phyloP scores from a whole-genome alignment of 352 stramenopile species.

The Phytophthora colocasiae region DNA sequence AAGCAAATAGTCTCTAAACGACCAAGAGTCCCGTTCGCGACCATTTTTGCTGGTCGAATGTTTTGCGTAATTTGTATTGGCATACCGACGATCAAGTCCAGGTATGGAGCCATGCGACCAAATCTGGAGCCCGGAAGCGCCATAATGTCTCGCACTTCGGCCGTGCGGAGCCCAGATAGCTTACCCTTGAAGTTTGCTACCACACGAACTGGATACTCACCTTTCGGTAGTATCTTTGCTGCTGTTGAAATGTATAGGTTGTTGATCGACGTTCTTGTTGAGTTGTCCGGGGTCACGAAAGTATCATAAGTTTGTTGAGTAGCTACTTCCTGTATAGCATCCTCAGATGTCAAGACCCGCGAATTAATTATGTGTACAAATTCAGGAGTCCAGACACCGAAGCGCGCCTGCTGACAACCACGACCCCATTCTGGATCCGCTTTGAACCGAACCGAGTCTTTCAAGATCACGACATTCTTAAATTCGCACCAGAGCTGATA shows the following conservation, averaged over 20 bases:
- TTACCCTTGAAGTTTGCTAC: too few relatives aligned
- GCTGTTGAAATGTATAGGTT: not conserved
- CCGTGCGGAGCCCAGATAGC: not conserved
- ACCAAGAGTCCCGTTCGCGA: not conserved
- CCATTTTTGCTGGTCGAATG: not conserved
- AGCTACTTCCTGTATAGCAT: too few relatives aligned
- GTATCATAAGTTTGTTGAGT: too few relatives aligned
- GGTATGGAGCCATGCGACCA: not conserved
- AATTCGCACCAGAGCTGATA: not conserved
- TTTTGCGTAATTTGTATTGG: not conserved
- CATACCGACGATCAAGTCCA: not conserved
- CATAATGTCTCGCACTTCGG: not conserved
- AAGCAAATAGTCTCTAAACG: not conserved
- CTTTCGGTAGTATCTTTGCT: not conserved
- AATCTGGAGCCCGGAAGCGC: not conserved
- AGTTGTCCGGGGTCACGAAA: slow-evolving; percentile 6
- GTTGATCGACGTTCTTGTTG: not conserved
- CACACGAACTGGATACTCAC: not conserved
- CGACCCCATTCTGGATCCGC: slow-evolving; percentile 10
- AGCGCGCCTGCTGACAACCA: not conserved
- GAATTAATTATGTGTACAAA: slow-evolving; percentile 4
- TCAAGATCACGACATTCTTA: not conserved
- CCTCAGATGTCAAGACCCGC: not conserved
- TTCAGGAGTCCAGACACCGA: not conserved
- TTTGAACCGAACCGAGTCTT: slow-evolving; percentile 1